phyloP scores from a whole-genome alignment of 306 rosid species.

The Prunus mume region DNA sequence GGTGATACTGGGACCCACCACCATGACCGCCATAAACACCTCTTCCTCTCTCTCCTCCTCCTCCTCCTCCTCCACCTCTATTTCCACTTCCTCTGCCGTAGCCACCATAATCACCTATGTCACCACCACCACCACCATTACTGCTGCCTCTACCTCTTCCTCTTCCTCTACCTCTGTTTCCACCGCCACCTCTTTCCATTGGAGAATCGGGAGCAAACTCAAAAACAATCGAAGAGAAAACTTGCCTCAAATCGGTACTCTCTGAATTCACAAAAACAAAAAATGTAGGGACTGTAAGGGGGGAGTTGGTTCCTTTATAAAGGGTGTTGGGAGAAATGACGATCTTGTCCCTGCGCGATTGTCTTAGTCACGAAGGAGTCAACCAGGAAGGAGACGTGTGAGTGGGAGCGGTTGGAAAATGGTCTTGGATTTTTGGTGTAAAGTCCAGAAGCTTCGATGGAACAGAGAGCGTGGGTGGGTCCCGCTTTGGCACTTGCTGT shows the following conservation, averaged over 20 bases:
- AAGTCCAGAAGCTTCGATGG: constrained; percentile 13
- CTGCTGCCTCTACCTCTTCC: constrained; percentile 2
- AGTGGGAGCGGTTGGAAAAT: neutral
- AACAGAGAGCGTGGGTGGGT: neutral
- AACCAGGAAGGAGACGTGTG: no score
- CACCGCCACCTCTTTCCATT: constrained; percentile 21
- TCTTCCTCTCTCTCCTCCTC: neutral
- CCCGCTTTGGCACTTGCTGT: neutral
- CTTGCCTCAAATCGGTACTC: neutral
- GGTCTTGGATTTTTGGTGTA: neutral
- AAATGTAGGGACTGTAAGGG: neutral
- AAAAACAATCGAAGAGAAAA: neutral
- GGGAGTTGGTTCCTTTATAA: neutral
- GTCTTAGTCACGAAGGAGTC: neutral
- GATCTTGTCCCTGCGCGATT: neutral
- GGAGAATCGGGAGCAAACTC: constrained; percentile 3
- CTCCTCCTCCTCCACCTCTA: constrained; percentile 13
- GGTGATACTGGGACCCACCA: neutral
- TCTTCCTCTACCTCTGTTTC: constrained; percentile 5
- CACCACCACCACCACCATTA: neutral
- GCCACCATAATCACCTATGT: neutral
- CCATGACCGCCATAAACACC: neutral
- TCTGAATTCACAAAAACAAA: neutral
- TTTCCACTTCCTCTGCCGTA: neutral
- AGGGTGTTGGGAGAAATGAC: neutral